Evolutionary conservation across 331 rosid species (phyloP).

Genomic region (Spiraea crenata): DNA sequence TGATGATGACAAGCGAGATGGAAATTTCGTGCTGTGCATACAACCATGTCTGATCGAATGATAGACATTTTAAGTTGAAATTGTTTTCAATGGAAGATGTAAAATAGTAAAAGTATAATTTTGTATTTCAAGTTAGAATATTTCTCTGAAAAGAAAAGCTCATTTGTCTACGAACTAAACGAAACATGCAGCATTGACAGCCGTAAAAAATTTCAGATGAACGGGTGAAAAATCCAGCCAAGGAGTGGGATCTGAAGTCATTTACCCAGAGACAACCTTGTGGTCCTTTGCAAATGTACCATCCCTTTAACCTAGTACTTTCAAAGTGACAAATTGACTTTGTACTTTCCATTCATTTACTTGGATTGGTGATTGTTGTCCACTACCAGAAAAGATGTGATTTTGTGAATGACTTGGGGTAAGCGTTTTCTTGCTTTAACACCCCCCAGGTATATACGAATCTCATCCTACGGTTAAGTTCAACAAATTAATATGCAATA

Average conservation of each 20-base stretch:
- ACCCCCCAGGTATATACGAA: too few species aligned
- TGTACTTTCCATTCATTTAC: not conserved
- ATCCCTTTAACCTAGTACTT: not conserved
- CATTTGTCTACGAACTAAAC: not conserved
- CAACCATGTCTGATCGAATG: not conserved
- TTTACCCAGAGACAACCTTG: not conserved
- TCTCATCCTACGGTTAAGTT: too few species aligned
- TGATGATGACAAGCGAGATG: not conserved
- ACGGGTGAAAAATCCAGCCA: not conserved
- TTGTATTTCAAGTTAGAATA: not conserved
- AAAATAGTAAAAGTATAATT: not conserved
- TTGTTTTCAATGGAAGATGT: not conserved
- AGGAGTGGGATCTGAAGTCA: not conserved
- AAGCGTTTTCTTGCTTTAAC: too few species aligned
- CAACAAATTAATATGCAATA: too few species aligned
- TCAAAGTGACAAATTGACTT: not conserved
- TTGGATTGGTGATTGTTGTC: too few species aligned
- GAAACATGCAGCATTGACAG: too few species aligned
- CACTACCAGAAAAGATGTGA: too few species aligned
- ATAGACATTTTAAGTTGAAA: not conserved
- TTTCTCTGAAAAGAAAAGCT: not conserved
- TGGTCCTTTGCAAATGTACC: not conserved
- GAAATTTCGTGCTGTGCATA: conserved; percentile 12
- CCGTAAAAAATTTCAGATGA: too few species aligned
- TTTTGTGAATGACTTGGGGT: too few species aligned